These are phyloP conservation scores for Nakazawaea sp. DNA, from an alignment of 805 yeast species.

Conservation along the genomic window DNA sequence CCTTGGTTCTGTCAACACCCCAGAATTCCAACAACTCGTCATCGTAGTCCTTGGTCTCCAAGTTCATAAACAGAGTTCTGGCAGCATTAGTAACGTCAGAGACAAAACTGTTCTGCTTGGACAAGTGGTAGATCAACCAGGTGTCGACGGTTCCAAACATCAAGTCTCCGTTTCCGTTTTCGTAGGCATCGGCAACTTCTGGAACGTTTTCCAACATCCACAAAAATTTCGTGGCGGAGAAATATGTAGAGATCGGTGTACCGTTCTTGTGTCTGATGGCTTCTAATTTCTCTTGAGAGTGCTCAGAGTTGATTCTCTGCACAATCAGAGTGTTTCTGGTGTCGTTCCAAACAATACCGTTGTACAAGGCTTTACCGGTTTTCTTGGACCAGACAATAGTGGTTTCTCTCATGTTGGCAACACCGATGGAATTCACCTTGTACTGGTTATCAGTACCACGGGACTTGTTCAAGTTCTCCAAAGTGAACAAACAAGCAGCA, in stretches of 20 bases:
- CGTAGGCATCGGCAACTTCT: slow-evolving; percentile 59
- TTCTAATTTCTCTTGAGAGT: slow-evolving; percentile 48
- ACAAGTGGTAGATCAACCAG: slow-evolving; percentile 84
- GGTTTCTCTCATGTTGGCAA: slow-evolving; percentile 96
- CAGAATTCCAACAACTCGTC: slow-evolving; percentile 69
- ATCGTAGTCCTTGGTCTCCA: slow-evolving; percentile 71
- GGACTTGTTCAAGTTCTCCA: slow-evolving; percentile 51
- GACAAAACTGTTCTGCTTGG: slow-evolving; percentile 61
- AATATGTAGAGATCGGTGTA: slow-evolving; percentile 83
- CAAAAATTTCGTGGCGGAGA: slow-evolving; percentile 81
- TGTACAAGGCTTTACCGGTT: slow-evolving; percentile 77
- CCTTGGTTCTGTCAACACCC: slow-evolving; percentile 63
- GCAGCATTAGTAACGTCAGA: slow-evolving; percentile 91
- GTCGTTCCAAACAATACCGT: slow-evolving; percentile 96
- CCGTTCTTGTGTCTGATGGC: slow-evolving; percentile 66
- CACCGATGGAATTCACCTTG: slow-evolving; percentile 69
- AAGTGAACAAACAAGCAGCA: slow-evolving; percentile 51
- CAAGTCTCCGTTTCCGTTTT: slow-evolving; percentile 59
- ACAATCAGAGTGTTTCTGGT: slow-evolving; percentile 77
- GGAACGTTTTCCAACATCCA: slow-evolving; percentile 85
- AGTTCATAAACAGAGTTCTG: slow-evolving; percentile 84
- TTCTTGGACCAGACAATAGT: slow-evolving; percentile 79
- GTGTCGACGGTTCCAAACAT: slow-evolving; percentile 94
- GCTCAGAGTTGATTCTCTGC: slow-evolving; percentile 47
- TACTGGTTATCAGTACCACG: slow-evolving; percentile 40